phyloP scores from a whole-genome alignment of 1,284 basidiomycete species.

The Neolentinus lepideus region DNA sequence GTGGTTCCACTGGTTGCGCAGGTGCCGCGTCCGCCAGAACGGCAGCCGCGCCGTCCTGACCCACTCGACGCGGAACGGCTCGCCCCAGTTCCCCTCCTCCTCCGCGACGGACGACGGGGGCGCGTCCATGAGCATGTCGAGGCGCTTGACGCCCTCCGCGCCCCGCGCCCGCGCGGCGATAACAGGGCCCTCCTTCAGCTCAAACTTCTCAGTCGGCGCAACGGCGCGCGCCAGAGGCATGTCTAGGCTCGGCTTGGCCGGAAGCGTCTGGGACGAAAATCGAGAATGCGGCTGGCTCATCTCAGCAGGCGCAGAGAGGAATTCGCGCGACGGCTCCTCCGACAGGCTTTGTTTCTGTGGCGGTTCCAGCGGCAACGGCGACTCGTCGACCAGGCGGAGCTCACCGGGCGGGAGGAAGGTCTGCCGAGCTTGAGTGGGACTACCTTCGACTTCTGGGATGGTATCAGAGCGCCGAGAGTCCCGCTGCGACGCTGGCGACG shows the following conservation, averaged over 20 bases:
- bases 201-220: constrained; percentile 20
- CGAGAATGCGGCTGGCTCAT: constrained; percentile 31
- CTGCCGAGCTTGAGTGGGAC: constrained; percentile 11
- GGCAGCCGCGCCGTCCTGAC: constrained; percentile 68
- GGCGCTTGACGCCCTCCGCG: neutral
- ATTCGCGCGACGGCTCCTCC: constrained; percentile 10
- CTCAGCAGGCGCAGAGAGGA: constrained; percentile 45
- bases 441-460: constrained; percentile 11
- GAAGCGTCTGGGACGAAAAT: constrained; percentile 21
- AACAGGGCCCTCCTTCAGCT: constrained; percentile 26
- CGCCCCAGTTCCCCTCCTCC: constrained; percentile 49
- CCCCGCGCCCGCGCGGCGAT: neutral
- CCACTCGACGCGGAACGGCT: constrained; percentile 85
- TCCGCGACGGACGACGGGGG: constrained; percentile 15
- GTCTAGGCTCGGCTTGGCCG: constrained; percentile 25
- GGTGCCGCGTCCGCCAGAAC: constrained; percentile 70
- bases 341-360: neutral
- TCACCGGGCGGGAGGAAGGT: constrained; percentile 35
- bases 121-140: neutral
- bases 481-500: constrained; percentile 22
- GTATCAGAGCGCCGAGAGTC: constrained; percentile 19
- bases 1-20: constrained; percentile 92
- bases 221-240: constrained; percentile 6
- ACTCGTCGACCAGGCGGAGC: constrained; percentile 31
- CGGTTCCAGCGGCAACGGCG: constrained; percentile 28